Evolutionary conservation across 495 filamentous ascomycete genomes (phyloP).

Genomic region (Trichoderma parareesei): DNA sequence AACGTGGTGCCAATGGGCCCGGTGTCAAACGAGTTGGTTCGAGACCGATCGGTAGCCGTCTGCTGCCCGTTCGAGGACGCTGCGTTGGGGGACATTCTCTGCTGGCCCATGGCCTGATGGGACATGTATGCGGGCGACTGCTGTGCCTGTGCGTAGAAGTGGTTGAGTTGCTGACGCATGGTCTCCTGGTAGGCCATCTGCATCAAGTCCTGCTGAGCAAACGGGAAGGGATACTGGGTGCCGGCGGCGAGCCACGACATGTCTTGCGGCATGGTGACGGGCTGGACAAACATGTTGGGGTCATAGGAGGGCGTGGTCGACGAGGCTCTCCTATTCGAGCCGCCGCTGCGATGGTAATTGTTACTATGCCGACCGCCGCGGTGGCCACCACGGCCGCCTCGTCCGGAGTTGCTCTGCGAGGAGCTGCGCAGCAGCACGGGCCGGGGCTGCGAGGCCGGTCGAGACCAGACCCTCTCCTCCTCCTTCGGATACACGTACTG

Average conservation of each 20-base stretch:
- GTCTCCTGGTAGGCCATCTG: constrained; percentile 29
- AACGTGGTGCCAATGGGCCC: constrained; percentile 43
- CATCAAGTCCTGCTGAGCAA: constrained; percentile 36
- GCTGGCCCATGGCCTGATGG: constrained; percentile 37
- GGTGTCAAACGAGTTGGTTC: constrained; percentile 46
- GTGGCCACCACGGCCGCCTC: constrained; percentile 43
- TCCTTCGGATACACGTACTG: constrained; percentile 78
- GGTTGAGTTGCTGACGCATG: constrained; percentile 35
- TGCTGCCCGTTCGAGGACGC: constrained; percentile 12
- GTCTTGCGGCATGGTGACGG: constrained; percentile 29
- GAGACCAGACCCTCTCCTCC: constrained; percentile 69
- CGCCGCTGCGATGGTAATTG: constrained; percentile 21
- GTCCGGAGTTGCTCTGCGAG: constrained; percentile 35
- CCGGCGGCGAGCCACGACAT: constrained; percentile 34
- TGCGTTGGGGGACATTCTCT: constrained; percentile 32
- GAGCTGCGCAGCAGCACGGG: constrained; percentile 43
- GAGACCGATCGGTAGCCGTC: constrained; percentile 33
- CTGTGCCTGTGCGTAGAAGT: constrained; percentile 25
- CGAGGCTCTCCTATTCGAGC: constrained; percentile 21
- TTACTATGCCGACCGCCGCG: constrained; percentile 47
- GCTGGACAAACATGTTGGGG: constrained; percentile 21
- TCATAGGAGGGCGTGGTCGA: constrained; percentile 21
- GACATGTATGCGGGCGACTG: constrained; percentile 14
- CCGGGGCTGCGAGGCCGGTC: constrained; percentile 47
- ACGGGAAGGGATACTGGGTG: constrained; percentile 28